Evolutionary conservation across 2,329 filamentous ascomycete species (phyloP).

Genomic region (Trichoderma atroviride): DNA sequence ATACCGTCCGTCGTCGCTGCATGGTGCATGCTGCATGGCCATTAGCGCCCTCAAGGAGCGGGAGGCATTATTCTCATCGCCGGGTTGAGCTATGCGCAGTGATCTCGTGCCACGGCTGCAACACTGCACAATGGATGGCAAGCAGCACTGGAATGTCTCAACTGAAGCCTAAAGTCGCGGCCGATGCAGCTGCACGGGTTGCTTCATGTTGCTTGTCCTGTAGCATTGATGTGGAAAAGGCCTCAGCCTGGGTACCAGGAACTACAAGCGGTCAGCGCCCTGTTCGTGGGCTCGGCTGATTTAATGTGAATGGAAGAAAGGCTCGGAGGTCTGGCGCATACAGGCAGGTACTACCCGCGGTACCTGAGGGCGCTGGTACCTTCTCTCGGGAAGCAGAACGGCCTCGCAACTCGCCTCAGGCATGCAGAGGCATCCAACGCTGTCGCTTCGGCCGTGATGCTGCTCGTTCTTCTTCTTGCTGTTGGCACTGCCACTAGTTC

Average conservation of each 20-base stretch:
- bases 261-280: background rate
- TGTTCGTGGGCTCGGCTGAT: constrained; percentile 3
- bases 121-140: background rate
- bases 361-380: too few species aligned
- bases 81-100: background rate
- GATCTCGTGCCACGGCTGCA: background rate
- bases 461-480: background rate
- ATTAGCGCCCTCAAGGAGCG: background rate
- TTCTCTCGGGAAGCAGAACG: background rate
- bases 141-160: constrained; percentile 1
- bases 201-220: background rate
- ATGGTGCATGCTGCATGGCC: background rate
- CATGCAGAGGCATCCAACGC: background rate
- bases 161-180: background rate
- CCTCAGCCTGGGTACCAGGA: background rate
- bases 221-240: background rate
- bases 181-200: background rate
- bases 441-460: background rate
- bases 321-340: background rate
- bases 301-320: background rate
- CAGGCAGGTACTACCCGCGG: background rate
- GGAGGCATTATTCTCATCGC: background rate
- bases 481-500: background rate
- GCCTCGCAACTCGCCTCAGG: background rate
- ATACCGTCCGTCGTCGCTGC: background rate